phyloP scores from a whole-genome alignment of 345 rosid species.

The Sonneratia caseolaris region DNA sequence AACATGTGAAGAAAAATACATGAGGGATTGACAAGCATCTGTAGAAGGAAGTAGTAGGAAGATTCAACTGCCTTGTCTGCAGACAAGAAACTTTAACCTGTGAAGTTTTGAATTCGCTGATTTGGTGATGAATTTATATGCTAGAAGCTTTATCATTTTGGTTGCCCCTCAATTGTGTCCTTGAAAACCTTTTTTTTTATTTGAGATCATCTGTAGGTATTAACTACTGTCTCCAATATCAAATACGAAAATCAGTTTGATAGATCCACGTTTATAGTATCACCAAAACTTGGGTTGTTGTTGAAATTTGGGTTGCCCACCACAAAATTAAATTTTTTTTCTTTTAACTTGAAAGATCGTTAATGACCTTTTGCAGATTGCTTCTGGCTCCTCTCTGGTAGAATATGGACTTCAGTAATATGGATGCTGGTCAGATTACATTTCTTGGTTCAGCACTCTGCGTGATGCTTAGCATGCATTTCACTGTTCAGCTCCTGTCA shows the following conservation, averaged over 20 bases:
- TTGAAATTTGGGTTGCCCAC: not conserved
- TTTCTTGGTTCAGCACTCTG: slow-evolving; percentile 48
- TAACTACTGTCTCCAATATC: too few relatives aligned
- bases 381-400: slow-evolving; percentile 1
- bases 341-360: not conserved
- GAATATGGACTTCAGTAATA: slow-evolving; percentile 44
- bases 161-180: not conserved
- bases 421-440: slow-evolving; percentile 58
- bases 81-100: too few relatives aligned
- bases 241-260: too few relatives aligned
- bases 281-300: not conserved
- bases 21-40: too few relatives aligned
- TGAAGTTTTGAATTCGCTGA: too few relatives aligned
- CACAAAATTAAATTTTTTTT: not conserved
- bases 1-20: too few relatives aligned
- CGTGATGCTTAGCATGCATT: slow-evolving; percentile 55
- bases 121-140: too few relatives aligned
- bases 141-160: too few relatives aligned
- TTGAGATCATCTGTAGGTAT: not conserved
- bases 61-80: too few relatives aligned
- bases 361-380: slow-evolving; percentile 13
- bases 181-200: not conserved
- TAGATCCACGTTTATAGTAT: too few relatives aligned
- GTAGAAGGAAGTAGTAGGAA: too few relatives aligned
- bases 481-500: slow-evolving; percentile 67